Base-by-base conservation (phyloP, 257 asterid species). In the Leonotis leonurus region DNA sequence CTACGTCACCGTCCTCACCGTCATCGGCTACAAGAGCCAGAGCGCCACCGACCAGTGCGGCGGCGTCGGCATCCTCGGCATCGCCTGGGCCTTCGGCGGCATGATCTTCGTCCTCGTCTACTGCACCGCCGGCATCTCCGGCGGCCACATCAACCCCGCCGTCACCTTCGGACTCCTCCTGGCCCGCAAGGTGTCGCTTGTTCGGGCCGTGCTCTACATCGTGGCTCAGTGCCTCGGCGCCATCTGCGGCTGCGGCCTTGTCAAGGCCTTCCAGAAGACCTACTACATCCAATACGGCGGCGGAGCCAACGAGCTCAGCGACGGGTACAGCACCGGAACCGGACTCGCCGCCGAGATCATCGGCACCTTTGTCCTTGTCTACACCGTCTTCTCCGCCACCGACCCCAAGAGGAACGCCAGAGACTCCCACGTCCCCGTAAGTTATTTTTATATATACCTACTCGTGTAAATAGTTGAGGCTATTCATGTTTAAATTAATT, bases 1-100 rank as follows among this genome's bases (percentile, higher is more conserved):
- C 26, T 86, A 86, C 75, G 56, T 86, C 26, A 83, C 95, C 0
- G 91, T 83, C 5, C 44, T 86, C 24, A 83, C 95, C 4, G 95
- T 86, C 25, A 86, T 86, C 26, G 95, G 95, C 0, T 83, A 86
- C 87, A 83, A 78, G 45, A 68, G 80, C 67, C 92, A 83, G 63
- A 69, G 74, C 35, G 91, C 70, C 25, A 16, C 61, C 50, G 75
- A 75, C 1, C 62, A 73, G 40, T 86, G 95, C 56, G 92, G 92
- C 44, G 95, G 95, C 43, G 95, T 81, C 24, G 95, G 95, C 18
- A 83, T 86, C 65, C 85, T 83, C 1, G 95, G 95, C 60, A 86
- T 86, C 8, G 95, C 95, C 2, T 86, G 95, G 95, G 95, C 95
- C 0, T 86, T 86, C 13, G 95, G 95, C 6, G 95, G 95, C 70